Evolutionary conservation across 805 yeast species (phyloP), one percentile per base, ranked within the genome.

Genomic region (Kuraishia hungarica): DNA sequence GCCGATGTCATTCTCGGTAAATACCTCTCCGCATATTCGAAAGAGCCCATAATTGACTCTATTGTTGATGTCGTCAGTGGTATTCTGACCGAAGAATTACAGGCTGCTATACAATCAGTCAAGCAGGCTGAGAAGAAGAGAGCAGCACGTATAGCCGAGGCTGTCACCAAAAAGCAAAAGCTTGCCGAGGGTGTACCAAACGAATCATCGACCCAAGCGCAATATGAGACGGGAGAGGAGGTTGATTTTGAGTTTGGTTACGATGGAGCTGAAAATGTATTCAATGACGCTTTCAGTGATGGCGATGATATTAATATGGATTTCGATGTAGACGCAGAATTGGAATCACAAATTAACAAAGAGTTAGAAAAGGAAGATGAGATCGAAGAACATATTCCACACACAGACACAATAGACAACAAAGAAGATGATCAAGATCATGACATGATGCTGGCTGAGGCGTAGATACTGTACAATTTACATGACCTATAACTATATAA

Each of bases 41-140:
- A 57, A n/a, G 52, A 59, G 26, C 56, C 53, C 10, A 51, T 57
- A 8, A 53, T 61, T n/a, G 61, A 58, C 3, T 56, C 61, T 6
- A 59, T 66, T 17, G 52, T 60, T 35, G 59, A 59, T 1, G 54
- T 57, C 17, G 53, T 71, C 2, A 29, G 53, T 10, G 54, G 55
- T 1, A 59, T 60, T 26, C 60, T 64, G 28, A 52, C 55, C 19
- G 53, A 57, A 1, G 64, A 64, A 50, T 66, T 64, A 24, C 52
- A 56, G 1, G 49, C 61, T 15, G 62, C 64, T 2, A 50, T 68
- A 5, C 55, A 55, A 5, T 64, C 71, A 5, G 56, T 78, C 52
- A 62, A 62, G 29, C 54, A 57, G 1, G 72, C 75, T 39, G 70
- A 69, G 54, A 70, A 65, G 56, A 61, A 64, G 57, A 71, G 68